Evolutionary conservation across 768 basidiomycete genomes (phyloP), one percentile per base, ranked within the genome.

Genomic region (Rhizopogon sp.): DNA sequence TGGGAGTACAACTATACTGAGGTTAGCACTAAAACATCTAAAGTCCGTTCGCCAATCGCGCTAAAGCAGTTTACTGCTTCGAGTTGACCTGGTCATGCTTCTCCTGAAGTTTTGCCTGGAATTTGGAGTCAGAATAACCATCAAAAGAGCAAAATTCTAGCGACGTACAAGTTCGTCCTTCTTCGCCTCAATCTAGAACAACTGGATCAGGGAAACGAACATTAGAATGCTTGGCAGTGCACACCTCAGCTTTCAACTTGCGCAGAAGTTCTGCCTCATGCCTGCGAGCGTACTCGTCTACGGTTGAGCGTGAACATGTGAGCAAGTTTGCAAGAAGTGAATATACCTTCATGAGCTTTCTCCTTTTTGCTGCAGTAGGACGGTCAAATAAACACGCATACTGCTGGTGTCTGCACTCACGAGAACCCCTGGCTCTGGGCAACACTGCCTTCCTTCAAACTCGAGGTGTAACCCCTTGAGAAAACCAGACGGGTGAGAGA

Each of bases 281-380:
- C 56, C 72, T 67, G 53, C 78, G 82, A 45, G 78, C 74, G 59
- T 83, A 89, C 71, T 87, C 78, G 55, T 87, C 88, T 90, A 59
- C 37, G 45, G 20, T 6, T 35, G 20, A 39, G 47, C 8, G 13
- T 35, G 35, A 37, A 22, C 17, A 49, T 25, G 1, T 16, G 3
- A 35, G 7, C 8, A 11, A 13, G 20, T 22, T 37, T 37, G 1
- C 7, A 14, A n/a, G 13, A 10, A 55, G 69, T 69, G 66, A 55
- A 22, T 62, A 35, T 56, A 76, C 80, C 77, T 72, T 90, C 88
- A 50, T 87, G 79, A 17, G 87, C 88, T 65, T 79, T 84, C 68
- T 89, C 88, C 70, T 81, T 88, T 70, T 82, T 82, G 63, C 88
- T 90, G 67, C 39, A 67, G 41, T 56, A 53, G 14, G 51, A 66